Evolutionary conservation across 805 yeast species (phyloP).

Genomic region (Candida arabinofermentans): DNA sequence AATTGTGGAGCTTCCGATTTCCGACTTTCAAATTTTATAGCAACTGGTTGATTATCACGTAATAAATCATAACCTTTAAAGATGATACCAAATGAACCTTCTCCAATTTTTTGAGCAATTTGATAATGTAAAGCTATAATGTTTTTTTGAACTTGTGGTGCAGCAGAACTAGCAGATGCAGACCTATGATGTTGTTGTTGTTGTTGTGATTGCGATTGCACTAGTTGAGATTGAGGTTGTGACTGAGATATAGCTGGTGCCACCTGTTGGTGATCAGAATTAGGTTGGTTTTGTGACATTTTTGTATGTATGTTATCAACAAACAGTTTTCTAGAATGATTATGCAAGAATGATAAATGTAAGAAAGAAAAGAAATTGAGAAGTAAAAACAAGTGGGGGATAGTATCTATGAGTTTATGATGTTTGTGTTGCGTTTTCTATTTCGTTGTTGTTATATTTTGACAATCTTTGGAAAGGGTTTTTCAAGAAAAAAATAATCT

Average conservation of each 20-base stretch:
- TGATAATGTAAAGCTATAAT: constrained; percentile 62
- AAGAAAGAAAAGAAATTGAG: too few species aligned
- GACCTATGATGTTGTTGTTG: constrained; percentile 13
- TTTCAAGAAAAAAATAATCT: too few species aligned
- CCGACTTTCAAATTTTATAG: constrained; percentile 77
- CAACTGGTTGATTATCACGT: constrained; percentile 57
- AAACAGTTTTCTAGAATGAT: neutral
- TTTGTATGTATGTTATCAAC: neutral
- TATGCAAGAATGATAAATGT: neutral
- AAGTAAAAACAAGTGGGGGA: too few species aligned
- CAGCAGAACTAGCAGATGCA: constrained; percentile 14
- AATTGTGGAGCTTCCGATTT: constrained; percentile 81
- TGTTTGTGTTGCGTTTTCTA: too few species aligned
- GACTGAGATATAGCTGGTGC: neutral
- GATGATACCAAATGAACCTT: constrained; percentile 82
- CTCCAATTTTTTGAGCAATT: constrained; percentile 81
- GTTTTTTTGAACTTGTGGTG: constrained; percentile 23
- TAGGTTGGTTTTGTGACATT: neutral
- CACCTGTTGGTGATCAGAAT: neutral
- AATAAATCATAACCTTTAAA: constrained; percentile 76
- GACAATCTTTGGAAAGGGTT: too few species aligned
- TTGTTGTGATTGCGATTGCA: constrained; percentile 1
- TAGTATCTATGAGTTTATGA: too few species aligned
- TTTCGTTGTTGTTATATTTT: too few species aligned
- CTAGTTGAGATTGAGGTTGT: neutral